A percentile compares a stretch with the other conserved stretches of the same genome.
These are phyloP conservation scores for Exophiala oligosperma DNA, from an alignment of 2,329 filamentous ascomycete species.

Conservation along the genomic window DNA sequence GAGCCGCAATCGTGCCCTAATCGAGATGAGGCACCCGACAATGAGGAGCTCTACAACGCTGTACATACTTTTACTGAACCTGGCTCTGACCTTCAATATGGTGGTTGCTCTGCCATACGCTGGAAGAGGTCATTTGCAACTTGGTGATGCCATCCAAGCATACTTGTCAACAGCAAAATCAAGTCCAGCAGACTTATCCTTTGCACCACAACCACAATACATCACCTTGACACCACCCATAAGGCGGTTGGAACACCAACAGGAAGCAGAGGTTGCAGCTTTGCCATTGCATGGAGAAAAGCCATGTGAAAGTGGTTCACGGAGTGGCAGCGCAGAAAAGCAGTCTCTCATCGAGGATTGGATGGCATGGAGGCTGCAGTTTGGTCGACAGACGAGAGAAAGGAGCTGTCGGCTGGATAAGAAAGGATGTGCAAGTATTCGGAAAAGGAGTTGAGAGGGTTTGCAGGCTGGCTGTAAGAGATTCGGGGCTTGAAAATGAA, in stretches of 20 bases:
- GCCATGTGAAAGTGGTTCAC: background rate
- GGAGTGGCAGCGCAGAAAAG: background rate
- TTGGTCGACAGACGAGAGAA: background rate
- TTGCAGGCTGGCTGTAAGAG: no score
- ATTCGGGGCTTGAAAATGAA: no score
- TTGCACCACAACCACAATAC: conserved; percentile 7
- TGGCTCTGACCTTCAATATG: background rate
- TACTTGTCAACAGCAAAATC: background rate
- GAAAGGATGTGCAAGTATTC: background rate
- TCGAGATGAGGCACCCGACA: background rate
- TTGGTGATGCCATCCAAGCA: background rate
- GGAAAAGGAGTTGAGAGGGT: background rate
- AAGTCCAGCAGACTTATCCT: background rate
- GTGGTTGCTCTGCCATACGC: background rate
- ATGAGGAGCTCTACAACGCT: background rate
- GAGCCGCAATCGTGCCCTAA: background rate
- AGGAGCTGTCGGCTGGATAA: background rate
- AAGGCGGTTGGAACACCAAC: background rate
- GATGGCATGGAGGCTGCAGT: conserved; percentile 8
- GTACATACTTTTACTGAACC: background rate
- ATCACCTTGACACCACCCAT: conserved; percentile 6
- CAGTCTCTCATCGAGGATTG: background rate
- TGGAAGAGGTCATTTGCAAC: background rate
- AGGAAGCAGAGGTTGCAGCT: background rate
- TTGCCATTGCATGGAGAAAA: background rate